Evolutionary conservation across 2,329 filamentous ascomycete species (phyloP), one percentile per base, ranked within the genome.

Genomic region (Moelleriella libera): DNA sequence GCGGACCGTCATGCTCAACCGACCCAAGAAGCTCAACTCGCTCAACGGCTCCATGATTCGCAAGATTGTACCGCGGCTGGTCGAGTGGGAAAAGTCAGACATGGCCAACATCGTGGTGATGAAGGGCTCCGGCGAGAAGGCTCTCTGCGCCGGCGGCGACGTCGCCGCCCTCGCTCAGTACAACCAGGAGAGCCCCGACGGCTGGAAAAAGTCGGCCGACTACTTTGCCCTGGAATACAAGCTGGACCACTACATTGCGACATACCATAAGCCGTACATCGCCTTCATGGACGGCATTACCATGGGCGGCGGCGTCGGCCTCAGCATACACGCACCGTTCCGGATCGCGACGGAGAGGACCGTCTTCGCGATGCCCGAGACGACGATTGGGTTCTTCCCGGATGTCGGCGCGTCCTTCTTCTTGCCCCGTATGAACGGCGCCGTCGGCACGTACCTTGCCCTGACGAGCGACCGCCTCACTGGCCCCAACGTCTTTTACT

Each of bases 391-490:
- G 40, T 96, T 97, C 74, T 98, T 98, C 74, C 92, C 94, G 6
- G 94, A 98, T 60, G 92, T 98, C 45, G 92, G 92, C 51, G 94
- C 84, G 32, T 94, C 87, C 9, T 98, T 97, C 72, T 97, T 97
- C 74, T 73, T 98, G 47, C 87, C 92, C 12, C 78, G 88, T 52
- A 81, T 98, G 73, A 81, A 94, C 57, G 92, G 92, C 45, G 72
- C 81, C 50, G 68, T 94, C 48, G 92, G 92, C 49, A 95, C 86
- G 21, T 98, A 97, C 66, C 80, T 98, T 42, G 92, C 88, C 21
- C 73, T 98, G 53, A 98, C 92, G 6, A 92, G 88, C 60, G 84
- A 90, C 60, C 78, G 80, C 52, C 69, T 98, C 52, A 81, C 75
- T 51, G 92, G 92, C 42, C 83, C 82, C 10, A 86, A 97, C 62